phyloP scores from a whole-genome alignment of 805 yeast species.

The Kuraishia ogatae region DNA sequence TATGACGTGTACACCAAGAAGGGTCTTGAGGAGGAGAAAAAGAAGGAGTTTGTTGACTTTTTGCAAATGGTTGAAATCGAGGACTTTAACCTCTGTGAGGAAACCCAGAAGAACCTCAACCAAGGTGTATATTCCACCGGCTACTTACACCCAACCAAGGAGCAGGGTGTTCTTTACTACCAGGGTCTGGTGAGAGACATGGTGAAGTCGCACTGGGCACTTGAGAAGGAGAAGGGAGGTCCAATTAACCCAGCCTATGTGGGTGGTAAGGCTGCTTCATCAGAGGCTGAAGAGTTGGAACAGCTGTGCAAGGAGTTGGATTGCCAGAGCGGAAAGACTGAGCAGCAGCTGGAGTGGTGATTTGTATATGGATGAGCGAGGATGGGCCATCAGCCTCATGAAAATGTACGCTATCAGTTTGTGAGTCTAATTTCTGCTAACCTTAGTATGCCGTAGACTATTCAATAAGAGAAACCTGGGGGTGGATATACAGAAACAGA shows the following conservation, averaged over 20 bases:
- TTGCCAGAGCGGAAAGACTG: slow-evolving; percentile 36
- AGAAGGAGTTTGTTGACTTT: slow-evolving; percentile 56
- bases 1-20: slow-evolving; percentile 55
- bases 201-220: slow-evolving; percentile 44
- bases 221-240: slow-evolving; percentile 35
- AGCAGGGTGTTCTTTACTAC: slow-evolving; percentile 49
- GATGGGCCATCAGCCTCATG: no score
- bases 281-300: slow-evolving; percentile 41
- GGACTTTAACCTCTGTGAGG: slow-evolving; percentile 50
- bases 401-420: background rate
- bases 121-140: slow-evolving; percentile 55
- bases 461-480: no score
- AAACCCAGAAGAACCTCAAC: slow-evolving; percentile 52
- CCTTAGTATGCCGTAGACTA: no score
- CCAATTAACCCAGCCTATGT: slow-evolving; percentile 44
- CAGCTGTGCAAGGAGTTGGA: slow-evolving; percentile 40
- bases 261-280: slow-evolving; percentile 28
- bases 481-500: no score
- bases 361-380: slow-evolving; percentile 4
- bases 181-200: slow-evolving; percentile 46
- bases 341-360: slow-evolving; percentile 21
- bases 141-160: slow-evolving; percentile 49
- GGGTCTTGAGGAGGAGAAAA: slow-evolving; percentile 41
- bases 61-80: slow-evolving; percentile 55
- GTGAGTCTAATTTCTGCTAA: no score